Evolutionary conservation across 225 moss, liverwort and hornwort species (phyloP).

Genomic region (Bryoerythrophyllum caledonicum): DNA sequence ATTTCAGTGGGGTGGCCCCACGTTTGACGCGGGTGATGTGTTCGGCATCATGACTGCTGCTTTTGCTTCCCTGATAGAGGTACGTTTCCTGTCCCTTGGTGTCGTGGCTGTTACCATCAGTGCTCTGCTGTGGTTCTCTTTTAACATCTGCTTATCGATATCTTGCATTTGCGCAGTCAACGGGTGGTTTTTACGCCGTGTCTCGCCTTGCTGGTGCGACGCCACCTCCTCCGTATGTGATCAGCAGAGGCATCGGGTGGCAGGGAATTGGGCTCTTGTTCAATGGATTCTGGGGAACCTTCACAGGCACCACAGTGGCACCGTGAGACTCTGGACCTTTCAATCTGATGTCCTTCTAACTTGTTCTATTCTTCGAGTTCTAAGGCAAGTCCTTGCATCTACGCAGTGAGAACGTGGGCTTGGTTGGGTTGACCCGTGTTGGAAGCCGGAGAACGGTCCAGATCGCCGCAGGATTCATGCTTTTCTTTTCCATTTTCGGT

Average conservation of each 20-base stretch:
- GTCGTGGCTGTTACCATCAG: too few relatives aligned
- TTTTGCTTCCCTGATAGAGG: conserved; percentile 67
- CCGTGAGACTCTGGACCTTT: conserved; percentile 41
- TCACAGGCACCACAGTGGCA: conserved; percentile 73
- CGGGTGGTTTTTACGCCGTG: conserved; percentile 83
- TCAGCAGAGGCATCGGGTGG: conserved; percentile 92
- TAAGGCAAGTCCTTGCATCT: not conserved
- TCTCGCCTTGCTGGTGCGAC: conserved; percentile 87
- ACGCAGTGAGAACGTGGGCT: conserved; percentile 81
- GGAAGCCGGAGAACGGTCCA: conserved; percentile 76
- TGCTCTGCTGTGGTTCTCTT: not conserved
- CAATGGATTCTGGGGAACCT: conserved; percentile 73
- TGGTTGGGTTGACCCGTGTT: conserved; percentile 79
- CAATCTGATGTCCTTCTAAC: too few relatives aligned
- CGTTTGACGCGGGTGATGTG: conserved; percentile 70
- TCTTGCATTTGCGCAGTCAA: conserved; percentile 51
- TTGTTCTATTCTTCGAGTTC: not conserved
- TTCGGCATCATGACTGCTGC: conserved; percentile 81
- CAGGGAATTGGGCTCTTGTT: conserved; percentile 78
- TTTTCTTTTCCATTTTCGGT: conserved; percentile 64
- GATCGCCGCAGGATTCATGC: conserved; percentile 67
- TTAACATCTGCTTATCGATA: not conserved
- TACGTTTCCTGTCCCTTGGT: not conserved
- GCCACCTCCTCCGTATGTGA: conserved; percentile 88
- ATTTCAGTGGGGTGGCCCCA: conserved; percentile 79